phyloP scores from a whole-genome alignment of 345 rosid genomes.

The Ceriops tagal region DNA sequence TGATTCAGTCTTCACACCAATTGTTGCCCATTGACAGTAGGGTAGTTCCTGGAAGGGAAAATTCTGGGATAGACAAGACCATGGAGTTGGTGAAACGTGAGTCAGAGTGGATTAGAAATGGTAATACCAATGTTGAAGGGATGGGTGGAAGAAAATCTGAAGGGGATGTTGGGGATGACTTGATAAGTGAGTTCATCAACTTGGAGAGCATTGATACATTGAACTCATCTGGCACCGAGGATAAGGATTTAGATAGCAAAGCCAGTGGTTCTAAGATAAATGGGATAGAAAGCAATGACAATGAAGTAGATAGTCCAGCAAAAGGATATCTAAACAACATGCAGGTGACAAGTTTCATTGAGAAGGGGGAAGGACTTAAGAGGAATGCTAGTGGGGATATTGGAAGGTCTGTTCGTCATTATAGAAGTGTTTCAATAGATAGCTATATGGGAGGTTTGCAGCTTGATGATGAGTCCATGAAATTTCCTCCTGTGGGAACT shows the following conservation, averaged over 20 bases:
- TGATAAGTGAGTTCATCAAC: not conserved
- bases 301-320: not conserved
- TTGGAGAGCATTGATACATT: not conserved
- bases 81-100: not conserved
- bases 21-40: not conserved
- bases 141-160: not conserved
- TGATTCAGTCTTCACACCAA: slow-evolving; percentile 1
- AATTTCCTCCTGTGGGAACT: not conserved
- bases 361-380: not conserved
- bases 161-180: not conserved
- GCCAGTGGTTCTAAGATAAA: not conserved
- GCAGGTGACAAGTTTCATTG: not conserved
- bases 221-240: slow-evolving; percentile 3
- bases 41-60: not conserved
- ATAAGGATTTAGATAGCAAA: slow-evolving; percentile 1
- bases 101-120: not conserved
- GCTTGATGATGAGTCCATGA: not conserved
- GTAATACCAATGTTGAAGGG: not conserved
- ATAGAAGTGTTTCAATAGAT: not conserved
- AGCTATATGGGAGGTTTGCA: not conserved
- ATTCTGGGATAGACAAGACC: not conserved
- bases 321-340: not conserved
- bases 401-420: not conserved
- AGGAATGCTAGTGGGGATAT: not conserved
- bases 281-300: not conserved